These are phyloP conservation scores for Aspergillus indologenus DNA, from an alignment of 495 filamentous ascomycete genomes.

Conservation along the genomic window DNA sequence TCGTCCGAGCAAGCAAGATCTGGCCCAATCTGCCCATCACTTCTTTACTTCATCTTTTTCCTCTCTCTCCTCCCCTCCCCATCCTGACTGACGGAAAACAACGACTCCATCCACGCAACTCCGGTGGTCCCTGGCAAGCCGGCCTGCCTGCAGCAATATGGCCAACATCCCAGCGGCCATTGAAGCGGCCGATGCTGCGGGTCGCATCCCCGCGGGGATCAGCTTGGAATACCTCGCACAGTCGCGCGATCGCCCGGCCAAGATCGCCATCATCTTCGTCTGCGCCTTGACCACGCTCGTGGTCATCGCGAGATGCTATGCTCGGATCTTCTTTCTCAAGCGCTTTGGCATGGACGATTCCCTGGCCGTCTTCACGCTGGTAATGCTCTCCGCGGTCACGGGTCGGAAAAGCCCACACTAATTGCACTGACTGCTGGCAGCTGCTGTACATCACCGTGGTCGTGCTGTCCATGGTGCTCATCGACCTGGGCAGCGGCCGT, in stretches of 20 bases:
- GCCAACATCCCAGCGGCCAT: background rate
- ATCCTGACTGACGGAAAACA: background rate
- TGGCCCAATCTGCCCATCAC: too few species aligned
- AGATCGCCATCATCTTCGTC: conserved; percentile 40
- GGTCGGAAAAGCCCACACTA: conserved; percentile 11
- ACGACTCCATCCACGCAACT: background rate
- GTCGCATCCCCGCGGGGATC: conserved; percentile 31
- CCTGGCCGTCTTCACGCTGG: conserved; percentile 35
- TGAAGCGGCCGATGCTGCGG: conserved; percentile 23
- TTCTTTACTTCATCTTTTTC: too few species aligned
- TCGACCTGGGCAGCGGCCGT: conserved; percentile 44
- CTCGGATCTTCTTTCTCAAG: conserved; percentile 33
- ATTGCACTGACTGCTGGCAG: conserved; percentile 17
- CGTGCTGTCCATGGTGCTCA: conserved; percentile 37
- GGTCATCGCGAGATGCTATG: conserved; percentile 33
- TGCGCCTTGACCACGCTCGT: conserved; percentile 30
- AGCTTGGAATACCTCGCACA: conserved; percentile 38
- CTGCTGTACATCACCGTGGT: conserved; percentile 36
- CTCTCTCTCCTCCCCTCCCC: too few species aligned
- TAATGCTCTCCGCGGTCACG: conserved; percentile 7
- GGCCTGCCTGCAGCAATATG: background rate
- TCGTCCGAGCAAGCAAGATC: too few species aligned
- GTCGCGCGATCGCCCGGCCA: conserved; percentile 35
- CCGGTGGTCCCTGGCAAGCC: too few species aligned
- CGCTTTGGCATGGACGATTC: conserved; percentile 35